Evolutionary conservation across 2,329 filamentous ascomycete species (phyloP).

Genomic region (Emergomyces orientalis): DNA sequence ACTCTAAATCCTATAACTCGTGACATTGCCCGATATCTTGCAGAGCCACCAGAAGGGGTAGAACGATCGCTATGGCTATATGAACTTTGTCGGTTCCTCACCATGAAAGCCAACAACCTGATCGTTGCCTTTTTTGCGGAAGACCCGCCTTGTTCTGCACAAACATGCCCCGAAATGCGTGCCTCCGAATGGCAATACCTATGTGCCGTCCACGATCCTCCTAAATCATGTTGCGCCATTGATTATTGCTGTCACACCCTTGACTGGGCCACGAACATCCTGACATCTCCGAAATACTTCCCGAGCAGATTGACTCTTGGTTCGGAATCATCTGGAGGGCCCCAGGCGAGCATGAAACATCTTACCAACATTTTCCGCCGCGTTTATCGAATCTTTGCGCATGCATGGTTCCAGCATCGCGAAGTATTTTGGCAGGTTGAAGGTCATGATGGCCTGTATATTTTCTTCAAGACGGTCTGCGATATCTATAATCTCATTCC

Average conservation of each 20-base stretch:
- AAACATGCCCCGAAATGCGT: slow-evolving; percentile 95
- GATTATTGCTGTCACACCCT: slow-evolving; percentile 99
- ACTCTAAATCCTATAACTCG: slow-evolving; percentile 64
- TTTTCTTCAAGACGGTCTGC: slow-evolving; percentile 95
- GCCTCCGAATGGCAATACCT: slow-evolving; percentile 98
- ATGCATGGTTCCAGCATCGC: slow-evolving; percentile 97
- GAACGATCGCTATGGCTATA: slow-evolving; percentile 92
- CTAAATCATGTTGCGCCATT: slow-evolving; percentile 94
- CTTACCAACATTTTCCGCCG: slow-evolving; percentile 91
- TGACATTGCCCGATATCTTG: slow-evolving; percentile 63
- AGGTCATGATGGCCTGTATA: slow-evolving; percentile 79
- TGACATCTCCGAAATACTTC: slow-evolving; percentile 92
- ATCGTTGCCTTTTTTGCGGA: slow-evolving; percentile 91
- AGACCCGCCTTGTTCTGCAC: slow-evolving; percentile 73
- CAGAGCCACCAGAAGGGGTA: slow-evolving; percentile 68
- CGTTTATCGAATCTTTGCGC: slow-evolving; percentile 92
- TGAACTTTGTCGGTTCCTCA: slow-evolving; percentile 92
- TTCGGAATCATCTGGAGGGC: slow-evolving; percentile 33
- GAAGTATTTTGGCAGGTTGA: slow-evolving; percentile 94
- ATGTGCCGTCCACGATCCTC: slow-evolving; percentile 92
- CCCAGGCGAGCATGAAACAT: slow-evolving; percentile 48
- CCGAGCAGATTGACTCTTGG: slow-evolving; percentile 67
- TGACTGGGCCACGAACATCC: slow-evolving; percentile 91
- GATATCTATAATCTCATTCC: slow-evolving; percentile 84
- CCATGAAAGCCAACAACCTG: slow-evolving; percentile 85